phyloP scores from a whole-genome alignment of 139 green algal species.

The Asterochloris sp. region DNA sequence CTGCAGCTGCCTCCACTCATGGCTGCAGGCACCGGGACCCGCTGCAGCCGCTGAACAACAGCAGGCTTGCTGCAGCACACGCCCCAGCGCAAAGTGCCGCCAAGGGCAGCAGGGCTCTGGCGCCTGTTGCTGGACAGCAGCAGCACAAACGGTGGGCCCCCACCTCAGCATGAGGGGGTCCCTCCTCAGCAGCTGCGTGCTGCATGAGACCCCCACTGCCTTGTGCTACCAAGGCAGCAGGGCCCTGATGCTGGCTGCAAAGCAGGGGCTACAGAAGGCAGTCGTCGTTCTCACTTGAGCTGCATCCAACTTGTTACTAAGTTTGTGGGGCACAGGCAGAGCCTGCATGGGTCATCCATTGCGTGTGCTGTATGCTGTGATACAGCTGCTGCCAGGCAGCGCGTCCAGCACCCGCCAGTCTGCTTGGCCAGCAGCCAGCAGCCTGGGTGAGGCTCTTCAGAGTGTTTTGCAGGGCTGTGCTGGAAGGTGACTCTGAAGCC shows the following conservation, averaged over 20 bases:
- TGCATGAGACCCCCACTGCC: neutral
- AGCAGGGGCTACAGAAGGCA: no score
- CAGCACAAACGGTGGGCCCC: neutral
- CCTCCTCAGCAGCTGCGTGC: neutral
- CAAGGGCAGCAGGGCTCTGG: neutral
- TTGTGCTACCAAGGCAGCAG: no score
- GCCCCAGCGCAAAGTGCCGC: neutral
- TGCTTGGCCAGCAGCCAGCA: neutral
- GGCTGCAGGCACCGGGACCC: neutral
- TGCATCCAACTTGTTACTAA: no score
- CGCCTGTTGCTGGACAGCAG: neutral
- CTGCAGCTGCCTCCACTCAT: neutral
- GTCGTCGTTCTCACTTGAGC: no score
- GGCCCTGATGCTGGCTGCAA: no score
- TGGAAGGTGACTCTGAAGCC: constrained; percentile 14
- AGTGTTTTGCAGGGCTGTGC: neutral
- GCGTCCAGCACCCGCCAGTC: no score
- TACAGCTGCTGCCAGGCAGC: no score
- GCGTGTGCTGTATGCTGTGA: no score
- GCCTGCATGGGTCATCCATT: no score
- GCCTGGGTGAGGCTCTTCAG: neutral
- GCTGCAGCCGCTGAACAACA: neutral
- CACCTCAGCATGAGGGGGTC: neutral
- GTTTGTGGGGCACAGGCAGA: no score
- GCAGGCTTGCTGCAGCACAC: neutral